Evolutionary conservation across 1,284 basidiomycete species (phyloP), one percentile per base, ranked within the genome.

Genomic region (Cutaneotrichosporon spelunceum): DNA sequence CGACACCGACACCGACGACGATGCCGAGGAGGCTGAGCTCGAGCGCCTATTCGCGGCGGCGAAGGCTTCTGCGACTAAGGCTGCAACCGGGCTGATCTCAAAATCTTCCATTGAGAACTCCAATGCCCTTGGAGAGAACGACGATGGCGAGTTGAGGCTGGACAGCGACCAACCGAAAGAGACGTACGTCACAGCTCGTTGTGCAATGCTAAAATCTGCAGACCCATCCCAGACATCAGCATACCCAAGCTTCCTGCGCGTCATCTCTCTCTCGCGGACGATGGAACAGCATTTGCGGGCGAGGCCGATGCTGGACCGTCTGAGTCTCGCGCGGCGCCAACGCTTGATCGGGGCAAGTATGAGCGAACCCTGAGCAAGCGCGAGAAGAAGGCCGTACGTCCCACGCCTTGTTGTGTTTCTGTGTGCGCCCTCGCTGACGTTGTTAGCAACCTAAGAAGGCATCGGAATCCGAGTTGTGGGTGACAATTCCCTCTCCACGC

Each of bases 391-490:
- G 67, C 70, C n/a, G 76, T 78, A 56, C 67, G 73, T 69, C 8
- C 19, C 21, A 2, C n/a, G 11, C 26, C 8, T 9, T n/a, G 26
- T 21, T 23, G 47, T 47, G 50, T 44, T 39, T 84, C 89, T 65
- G 81, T 81, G 47, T 33, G 76, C 86, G 55, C 33, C 72, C 80
- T 63, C 72, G 73, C 39, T 79, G 80, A 77, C 78, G 59, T 81
- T 57, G 34, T 19, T 60, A 72, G 72, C 72, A 75, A 68, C 73
- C 89, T 36, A 87, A 84, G 72, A 85, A 85, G 64, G 85, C 85
- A 61, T 91, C 91, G 0, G 85, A 91, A 0, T 93, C 92, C 0
- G 84, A 87, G 53, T 83, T 85, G 56, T 99, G 95, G 94, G 93
- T 92, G 71, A 89, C 95, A 70, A 84, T 98, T 62, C 93, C 95